A percentile compares a stretch with the other conserved stretches of the same genome.
Conservation (phyloP, 306 rosid species). For the Cucumis cinereus region DNA sequence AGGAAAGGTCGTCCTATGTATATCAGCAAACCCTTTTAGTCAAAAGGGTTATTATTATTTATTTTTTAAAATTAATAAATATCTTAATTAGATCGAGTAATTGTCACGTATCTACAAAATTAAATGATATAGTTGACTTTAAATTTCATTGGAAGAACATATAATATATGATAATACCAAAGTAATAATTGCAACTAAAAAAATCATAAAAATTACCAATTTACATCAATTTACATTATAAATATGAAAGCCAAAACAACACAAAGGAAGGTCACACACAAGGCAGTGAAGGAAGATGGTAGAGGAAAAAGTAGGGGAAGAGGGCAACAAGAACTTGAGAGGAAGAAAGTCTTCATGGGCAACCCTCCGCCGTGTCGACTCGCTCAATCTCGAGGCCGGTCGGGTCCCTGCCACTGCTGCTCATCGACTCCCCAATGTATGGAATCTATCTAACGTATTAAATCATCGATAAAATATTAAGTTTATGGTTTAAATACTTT, state of each 20-base stretch:
- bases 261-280: not conserved
- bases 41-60: no score
- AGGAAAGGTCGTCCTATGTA: no score
- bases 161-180: not conserved
- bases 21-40: no score
- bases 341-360: slow-evolving; percentile 52
- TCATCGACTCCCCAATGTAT: not conserved
- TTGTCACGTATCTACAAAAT: not conserved
- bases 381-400: slow-evolving; percentile 79
- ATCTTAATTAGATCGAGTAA: not conserved
- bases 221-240: not conserved
- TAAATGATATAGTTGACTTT: not conserved
- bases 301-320: not conserved
- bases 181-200: not conserved
- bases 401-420: slow-evolving; percentile 23
- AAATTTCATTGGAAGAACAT: not conserved
- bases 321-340: slow-evolving; percentile 1
- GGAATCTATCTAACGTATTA: not conserved
- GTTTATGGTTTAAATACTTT: no score
- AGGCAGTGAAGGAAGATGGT: not conserved
- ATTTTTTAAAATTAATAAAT: no score
- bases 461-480: not conserved
- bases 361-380: slow-evolving; percentile 55
- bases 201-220: not conserved
- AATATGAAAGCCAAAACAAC: not conserved